Conservation (phyloP, 306 rosid species). For the Benincasa hispida region DNA sequence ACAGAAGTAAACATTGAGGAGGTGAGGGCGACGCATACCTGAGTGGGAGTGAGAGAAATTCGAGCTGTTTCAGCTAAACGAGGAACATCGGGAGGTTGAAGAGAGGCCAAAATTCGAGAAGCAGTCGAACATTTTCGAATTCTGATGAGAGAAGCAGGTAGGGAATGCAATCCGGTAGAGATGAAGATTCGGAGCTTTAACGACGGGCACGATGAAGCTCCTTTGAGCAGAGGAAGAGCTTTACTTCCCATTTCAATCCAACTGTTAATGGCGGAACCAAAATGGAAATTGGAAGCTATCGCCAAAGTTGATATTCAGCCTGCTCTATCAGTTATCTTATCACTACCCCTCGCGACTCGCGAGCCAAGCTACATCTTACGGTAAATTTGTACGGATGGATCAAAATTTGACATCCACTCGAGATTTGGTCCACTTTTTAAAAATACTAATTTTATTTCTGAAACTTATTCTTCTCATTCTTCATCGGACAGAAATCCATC, state of each 20-base stretch:
- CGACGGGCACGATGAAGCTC: neutral
- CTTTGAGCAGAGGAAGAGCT: conserved; percentile 14
- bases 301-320: neutral
- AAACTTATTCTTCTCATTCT: too few relatives aligned
- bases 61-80: conserved; percentile 74
- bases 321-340: too few relatives aligned
- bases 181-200: conserved; percentile 7
- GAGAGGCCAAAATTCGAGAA: conserved; percentile 20
- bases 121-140: conserved; percentile 20
- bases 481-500: too few relatives aligned
- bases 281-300: neutral
- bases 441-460: too few relatives aligned
- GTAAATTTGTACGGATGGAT: too few relatives aligned
- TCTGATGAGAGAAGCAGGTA: neutral
- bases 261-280: neutral
- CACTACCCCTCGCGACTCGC: too few relatives aligned
- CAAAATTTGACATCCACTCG: too few relatives aligned
- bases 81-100: conserved; percentile 52
- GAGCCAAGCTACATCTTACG: too few relatives aligned
- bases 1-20: neutral
- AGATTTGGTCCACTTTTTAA: too few relatives aligned
- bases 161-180: conserved; percentile 1
- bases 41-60: conserved; percentile 46
- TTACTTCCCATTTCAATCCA: conserved; percentile 21
- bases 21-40: conserved; percentile 23